Conservation (phyloP, 768 basidiomycete genomes). For the Hebeloma cylindrosporum region DNA sequence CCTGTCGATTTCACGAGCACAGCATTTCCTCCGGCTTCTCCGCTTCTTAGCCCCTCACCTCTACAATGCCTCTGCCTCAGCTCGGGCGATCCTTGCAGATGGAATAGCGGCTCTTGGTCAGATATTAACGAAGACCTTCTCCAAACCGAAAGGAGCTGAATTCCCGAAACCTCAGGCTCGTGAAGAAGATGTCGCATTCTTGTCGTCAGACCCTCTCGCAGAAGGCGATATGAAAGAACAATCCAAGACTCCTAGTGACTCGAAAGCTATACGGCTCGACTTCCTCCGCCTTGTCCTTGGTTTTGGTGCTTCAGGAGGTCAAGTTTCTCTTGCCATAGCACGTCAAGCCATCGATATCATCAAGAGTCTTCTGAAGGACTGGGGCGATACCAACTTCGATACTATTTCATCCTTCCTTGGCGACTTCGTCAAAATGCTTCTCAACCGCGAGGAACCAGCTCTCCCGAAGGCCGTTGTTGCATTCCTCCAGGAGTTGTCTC, state of each 20-base stretch:
- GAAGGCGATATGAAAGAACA: conserved; percentile 41
- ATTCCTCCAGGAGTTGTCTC: conserved; percentile 55
- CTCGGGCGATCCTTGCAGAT: conserved; percentile 58
- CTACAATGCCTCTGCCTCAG: conserved; percentile 52
- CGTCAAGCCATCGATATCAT: conserved; percentile 54
- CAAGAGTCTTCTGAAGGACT: conserved; percentile 56
- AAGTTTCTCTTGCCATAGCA: conserved; percentile 39
- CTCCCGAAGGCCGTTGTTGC: conserved; percentile 48
- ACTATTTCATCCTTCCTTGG: conserved; percentile 52
- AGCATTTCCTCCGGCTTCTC: conserved; percentile 66
- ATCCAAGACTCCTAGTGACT: conserved; percentile 52
- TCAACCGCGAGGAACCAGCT: conserved; percentile 47
- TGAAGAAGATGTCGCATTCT: conserved; percentile 28
- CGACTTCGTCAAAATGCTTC: conserved; percentile 48
- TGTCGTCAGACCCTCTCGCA: conserved; percentile 26
- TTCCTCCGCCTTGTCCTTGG: conserved; percentile 56
- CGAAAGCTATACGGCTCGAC: conserved; percentile 60
- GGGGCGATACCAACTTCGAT: conserved; percentile 32
- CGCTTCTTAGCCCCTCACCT: conserved; percentile 55
- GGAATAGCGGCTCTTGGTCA: conserved; percentile 67
- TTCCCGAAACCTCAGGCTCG: conserved; percentile 23
- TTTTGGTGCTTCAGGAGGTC: conserved; percentile 53
- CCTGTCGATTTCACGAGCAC: conserved; percentile 61
- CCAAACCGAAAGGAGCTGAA: conserved; percentile 47
- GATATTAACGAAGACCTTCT: conserved; percentile 47